These are phyloP conservation scores for Aspergillus sp. DNA, from an alignment of 2,329 filamentous ascomycete species.

Conservation along the genomic window DNA sequence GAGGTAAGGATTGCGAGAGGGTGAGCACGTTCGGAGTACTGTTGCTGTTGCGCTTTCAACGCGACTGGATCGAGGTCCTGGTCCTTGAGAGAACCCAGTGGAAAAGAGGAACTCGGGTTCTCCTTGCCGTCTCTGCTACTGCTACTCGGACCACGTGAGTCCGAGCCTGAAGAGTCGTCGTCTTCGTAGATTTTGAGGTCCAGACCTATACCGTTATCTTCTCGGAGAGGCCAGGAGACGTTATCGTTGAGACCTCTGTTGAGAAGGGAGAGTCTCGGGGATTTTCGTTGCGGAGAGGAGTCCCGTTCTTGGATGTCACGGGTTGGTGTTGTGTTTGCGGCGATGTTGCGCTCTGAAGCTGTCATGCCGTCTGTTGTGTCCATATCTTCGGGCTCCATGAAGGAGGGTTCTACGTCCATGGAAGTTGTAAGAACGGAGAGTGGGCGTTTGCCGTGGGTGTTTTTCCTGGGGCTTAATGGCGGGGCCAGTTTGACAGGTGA, in stretches of 20 bases:
- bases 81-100: conserved; percentile 15
- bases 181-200: conserved; percentile 37
- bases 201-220: conserved; percentile 21
- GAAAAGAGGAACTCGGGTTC: conserved; percentile 17
- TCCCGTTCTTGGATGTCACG: conserved; percentile 14
- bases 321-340: conserved; percentile 29
- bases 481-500: conserved; percentile 35
- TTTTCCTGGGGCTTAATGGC: conserved; percentile 36
- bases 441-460: conserved; percentile 42
- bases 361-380: conserved; percentile 28
- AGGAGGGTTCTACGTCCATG: conserved; percentile 20
- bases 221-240: conserved; percentile 12
- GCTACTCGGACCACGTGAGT: conserved; percentile 17
- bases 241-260: conserved; percentile 19
- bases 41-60: not conserved
- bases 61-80: conserved; percentile 6
- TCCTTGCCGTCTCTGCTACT: conserved; percentile 23
- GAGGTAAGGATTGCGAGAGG: conserved; percentile 2
- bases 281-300: conserved; percentile 33
- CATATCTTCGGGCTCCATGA: conserved; percentile 29
- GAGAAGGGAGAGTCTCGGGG: conserved; percentile 33
- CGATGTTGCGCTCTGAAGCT: conserved; percentile 44
- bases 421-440: conserved; percentile 42
- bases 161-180: conserved; percentile 16
- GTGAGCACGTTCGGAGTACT: not conserved